These are phyloP conservation scores for Wickerhamomyces rabaulensis DNA, from an alignment of 805 yeast genomes.

Conservation along the genomic window DNA sequence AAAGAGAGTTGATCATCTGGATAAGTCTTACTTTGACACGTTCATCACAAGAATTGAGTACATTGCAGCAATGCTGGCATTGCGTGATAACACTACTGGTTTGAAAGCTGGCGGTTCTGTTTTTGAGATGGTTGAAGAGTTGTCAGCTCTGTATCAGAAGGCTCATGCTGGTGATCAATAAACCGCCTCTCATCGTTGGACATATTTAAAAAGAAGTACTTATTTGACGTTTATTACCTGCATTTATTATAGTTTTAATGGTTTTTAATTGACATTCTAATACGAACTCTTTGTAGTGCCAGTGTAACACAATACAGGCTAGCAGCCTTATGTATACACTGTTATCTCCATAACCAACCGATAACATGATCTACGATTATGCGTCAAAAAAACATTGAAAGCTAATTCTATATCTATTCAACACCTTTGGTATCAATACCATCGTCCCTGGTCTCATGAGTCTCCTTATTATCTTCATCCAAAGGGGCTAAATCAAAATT, in stretches of 20 bases:
- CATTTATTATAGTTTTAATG: background rate
- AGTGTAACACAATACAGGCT: too few species aligned
- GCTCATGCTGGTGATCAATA: background rate
- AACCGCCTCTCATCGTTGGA: too few species aligned
- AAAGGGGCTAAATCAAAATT: constrained; percentile 15
- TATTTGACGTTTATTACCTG: background rate
- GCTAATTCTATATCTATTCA: background rate
- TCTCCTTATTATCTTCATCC: background rate
- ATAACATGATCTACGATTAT: too few species aligned
- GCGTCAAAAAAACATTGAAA: too few species aligned
- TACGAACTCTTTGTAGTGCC: too few species aligned
- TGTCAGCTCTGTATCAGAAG: background rate
- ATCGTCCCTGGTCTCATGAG: background rate
- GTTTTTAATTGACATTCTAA: background rate
- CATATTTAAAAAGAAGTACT: background rate
- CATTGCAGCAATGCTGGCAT: constrained; percentile 38
- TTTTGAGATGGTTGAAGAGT: constrained; percentile 14
- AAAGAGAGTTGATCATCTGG: constrained; percentile 33
- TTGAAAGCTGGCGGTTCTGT: constrained; percentile 12
- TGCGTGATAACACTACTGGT: constrained; percentile 35
- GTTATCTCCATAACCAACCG: too few species aligned
- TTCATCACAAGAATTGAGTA: constrained; percentile 66
- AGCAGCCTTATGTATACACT: too few species aligned
- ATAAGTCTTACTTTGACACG: constrained; percentile 55
- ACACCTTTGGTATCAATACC: background rate